Percentiles rank a stretch among this genome's conserved stretches.
Conservation (phyloP, 2,329 filamentous ascomycete genomes). For the Atkinsonella hypoxylon region DNA sequence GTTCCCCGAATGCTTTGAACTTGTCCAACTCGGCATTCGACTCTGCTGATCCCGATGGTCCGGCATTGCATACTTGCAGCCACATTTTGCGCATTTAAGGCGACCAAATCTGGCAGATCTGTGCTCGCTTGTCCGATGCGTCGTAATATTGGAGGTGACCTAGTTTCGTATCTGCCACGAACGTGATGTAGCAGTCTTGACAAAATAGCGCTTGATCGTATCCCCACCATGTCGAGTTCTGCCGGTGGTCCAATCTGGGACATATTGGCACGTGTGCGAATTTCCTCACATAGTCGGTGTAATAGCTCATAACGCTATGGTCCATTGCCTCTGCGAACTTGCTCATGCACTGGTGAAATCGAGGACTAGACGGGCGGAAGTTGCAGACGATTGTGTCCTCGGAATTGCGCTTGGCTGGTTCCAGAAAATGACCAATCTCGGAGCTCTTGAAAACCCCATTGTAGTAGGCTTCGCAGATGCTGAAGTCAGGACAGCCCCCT, state of each 20-base stretch:
- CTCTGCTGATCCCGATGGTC: constrained; percentile 14
- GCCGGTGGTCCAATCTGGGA: constrained; percentile 15
- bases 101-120: constrained; percentile 26
- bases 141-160: constrained; percentile 14
- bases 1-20: constrained; percentile 17
- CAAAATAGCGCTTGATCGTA: constrained; percentile 22
- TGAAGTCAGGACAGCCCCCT: constrained; percentile 12
- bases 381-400: constrained; percentile 17
- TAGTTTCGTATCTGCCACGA: constrained; percentile 18
- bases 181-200: constrained; percentile 20
- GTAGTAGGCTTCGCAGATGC: constrained; percentile 24
- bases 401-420: constrained; percentile 10
- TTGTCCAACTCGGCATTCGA: constrained; percentile 14
- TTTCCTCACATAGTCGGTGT: constrained; percentile 15
- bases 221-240: constrained; percentile 22
- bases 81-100: constrained; percentile 26
- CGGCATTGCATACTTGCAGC: constrained; percentile 16
- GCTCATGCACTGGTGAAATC: constrained; percentile 15
- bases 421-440: constrained; percentile 17
- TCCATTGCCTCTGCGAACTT: constrained; percentile 20
- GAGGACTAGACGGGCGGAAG: constrained; percentile 15
- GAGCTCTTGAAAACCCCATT: constrained; percentile 17
- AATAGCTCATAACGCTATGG: constrained; percentile 19
- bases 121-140: constrained; percentile 12
- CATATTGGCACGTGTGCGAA: constrained; percentile 18